Evolutionary conservation across 805 yeast genomes (phyloP), one percentile per base, ranked within the genome.

Genomic region (Cyberlindnera euphorbiae): DNA sequence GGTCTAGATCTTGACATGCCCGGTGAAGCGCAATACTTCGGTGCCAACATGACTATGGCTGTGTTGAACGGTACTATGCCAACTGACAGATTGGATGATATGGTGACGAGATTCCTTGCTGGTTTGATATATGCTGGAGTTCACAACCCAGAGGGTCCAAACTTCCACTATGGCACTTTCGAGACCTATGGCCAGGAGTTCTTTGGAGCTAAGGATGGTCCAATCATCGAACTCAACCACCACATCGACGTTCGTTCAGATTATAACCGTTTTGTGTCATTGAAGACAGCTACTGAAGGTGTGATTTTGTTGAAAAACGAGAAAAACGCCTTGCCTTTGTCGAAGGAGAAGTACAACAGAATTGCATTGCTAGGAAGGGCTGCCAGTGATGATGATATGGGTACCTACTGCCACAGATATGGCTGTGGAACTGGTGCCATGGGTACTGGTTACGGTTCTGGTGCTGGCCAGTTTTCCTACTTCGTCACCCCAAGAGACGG

Each of bases 1-100:
- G 82, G 82, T 5, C 59, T 77, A 32, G 77, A 75, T 49, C 57
- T 77, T 46, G 81, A 76, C 51, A 73, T 73, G 79, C 83, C 32
- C 13, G 32, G 32, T 13, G 32, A 30, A 13, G 26, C 32, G 4
- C 32, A 30, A 10, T 30, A 17, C 82, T 70, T 60, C 29, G 68
- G 73, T 73, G 52, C 55, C 16, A 56, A 64, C 13, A 55, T 71
- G 13, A 46, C 60, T 8, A 71, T 67, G 47, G 63, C 67, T 16
- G 60, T 71, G 14, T 43, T 47, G 33, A 47, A 67, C 26, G 62
- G 65, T 32, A 67, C 66, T 38, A 54, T 71, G 25, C 64, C 63
- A 43, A 32, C 38, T 7, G 60, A 61, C 28, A 60, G 57, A n/a
- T 56, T 77, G 29, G 72, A 76, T 46, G 68, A 63, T n/a, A 64